phyloP scores from a whole-genome alignment of 164 flowering plant species.

The Berberis vulgaris region DNA sequence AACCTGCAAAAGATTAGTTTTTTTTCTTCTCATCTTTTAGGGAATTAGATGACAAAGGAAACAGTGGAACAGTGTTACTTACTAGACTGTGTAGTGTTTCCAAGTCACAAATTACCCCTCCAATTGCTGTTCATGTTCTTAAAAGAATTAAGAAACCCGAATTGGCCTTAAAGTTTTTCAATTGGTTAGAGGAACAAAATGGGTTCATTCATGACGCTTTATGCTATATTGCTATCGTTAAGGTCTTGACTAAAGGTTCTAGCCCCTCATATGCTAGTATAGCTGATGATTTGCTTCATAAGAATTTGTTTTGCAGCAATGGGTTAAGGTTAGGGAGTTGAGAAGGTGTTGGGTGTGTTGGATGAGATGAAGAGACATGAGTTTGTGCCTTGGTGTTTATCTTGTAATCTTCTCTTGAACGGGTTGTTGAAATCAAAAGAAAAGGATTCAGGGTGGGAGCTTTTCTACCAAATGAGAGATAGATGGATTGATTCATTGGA shows the following conservation, averaged over 20 bases:
- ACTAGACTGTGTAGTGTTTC: slow-evolving; percentile 10
- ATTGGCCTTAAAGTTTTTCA: slow-evolving; percentile 11
- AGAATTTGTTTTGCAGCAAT: slow-evolving; percentile 14
- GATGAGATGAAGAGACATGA: slow-evolving; percentile 10
- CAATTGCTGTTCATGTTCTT: slow-evolving; percentile 13
- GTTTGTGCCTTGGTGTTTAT: slow-evolving; percentile 1
- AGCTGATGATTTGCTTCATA: slow-evolving; percentile 12
- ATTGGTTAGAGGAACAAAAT: slow-evolving; percentile 8
- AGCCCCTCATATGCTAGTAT: slow-evolving; percentile 4
- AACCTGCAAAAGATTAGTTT: slow-evolving; percentile 5
- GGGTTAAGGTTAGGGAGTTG: slow-evolving; percentile 13
- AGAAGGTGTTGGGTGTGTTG: slow-evolving; percentile 10
- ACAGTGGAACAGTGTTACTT: slow-evolving; percentile 11
- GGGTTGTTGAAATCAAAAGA: slow-evolving; percentile 7
- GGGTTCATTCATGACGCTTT: slow-evolving; percentile 13
- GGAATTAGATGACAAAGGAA: slow-evolving; percentile 1
- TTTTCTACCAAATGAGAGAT: slow-evolving; percentile 14
- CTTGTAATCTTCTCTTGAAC: slow-evolving; percentile 10
- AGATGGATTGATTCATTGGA: slow-evolving; percentile 10
- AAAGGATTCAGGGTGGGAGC: slow-evolving; percentile 6
- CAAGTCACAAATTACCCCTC: slow-evolving; percentile 10
- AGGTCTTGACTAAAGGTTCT: slow-evolving; percentile 12
- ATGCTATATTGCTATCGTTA: slow-evolving; percentile 13
- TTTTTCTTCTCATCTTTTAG: slow-evolving; percentile 1
- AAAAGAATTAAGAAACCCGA: slow-evolving; percentile 17